Evolutionary conservation across 2,329 filamentous ascomycete species (phyloP).

Genomic region (Fusarium sulawesiense): DNA sequence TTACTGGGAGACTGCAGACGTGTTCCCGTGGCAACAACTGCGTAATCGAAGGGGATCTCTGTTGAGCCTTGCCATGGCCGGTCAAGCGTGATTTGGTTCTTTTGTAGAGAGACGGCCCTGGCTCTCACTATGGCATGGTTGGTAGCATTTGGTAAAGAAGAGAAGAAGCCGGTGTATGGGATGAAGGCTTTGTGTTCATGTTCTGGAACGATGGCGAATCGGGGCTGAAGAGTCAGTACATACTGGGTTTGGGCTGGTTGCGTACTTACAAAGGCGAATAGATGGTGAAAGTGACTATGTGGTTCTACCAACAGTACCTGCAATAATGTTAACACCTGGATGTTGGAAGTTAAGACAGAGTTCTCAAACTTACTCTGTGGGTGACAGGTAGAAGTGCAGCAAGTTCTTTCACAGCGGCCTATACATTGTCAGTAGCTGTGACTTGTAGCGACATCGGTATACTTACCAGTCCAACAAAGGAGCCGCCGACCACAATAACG

Average conservation of each 20-base stretch:
- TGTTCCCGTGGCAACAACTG: constrained; percentile 40
- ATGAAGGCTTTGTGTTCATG: constrained; percentile 62
- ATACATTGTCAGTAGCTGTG: neutral
- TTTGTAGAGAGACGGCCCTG: constrained; percentile 27
- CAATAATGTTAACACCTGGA: neutral
- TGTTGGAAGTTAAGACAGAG: fast-evolving
- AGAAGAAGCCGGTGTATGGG: constrained; percentile 54
- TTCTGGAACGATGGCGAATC: constrained; percentile 57
- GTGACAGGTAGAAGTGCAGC: constrained; percentile 36
- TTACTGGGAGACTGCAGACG: constrained; percentile 40
- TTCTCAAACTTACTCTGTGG: constrained; percentile 27
- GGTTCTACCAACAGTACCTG: constrained; percentile 61
- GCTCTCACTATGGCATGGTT: constrained; percentile 38
- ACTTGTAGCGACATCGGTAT: neutral
- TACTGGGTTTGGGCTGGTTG: fast-evolving
- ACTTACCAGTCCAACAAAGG: constrained; percentile 44
- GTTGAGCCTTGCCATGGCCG: constrained; percentile 41
- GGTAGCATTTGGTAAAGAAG: constrained; percentile 29
- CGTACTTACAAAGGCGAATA: constrained; percentile 55
- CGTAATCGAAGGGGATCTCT: constrained; percentile 41
- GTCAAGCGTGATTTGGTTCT: constrained; percentile 39
- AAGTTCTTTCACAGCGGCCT: constrained; percentile 44
- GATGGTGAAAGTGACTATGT: constrained; percentile 63
- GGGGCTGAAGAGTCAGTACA: constrained; percentile 46
- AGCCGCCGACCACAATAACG: constrained; percentile 45